phyloP scores from a whole-genome alignment of 1,284 basidiomycete species.

The Chalciporus sp. region DNA sequence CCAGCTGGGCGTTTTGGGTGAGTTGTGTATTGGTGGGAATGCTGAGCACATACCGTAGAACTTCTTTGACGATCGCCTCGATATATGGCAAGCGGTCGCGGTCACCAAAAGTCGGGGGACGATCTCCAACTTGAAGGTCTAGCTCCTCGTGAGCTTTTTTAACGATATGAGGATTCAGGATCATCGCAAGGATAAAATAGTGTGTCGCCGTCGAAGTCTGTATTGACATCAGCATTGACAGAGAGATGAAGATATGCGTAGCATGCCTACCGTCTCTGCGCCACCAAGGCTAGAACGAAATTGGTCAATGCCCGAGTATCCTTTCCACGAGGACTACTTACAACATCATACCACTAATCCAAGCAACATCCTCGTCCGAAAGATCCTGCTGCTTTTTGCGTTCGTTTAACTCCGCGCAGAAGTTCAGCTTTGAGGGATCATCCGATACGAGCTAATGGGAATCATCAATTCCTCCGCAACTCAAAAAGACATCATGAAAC shows the following conservation, averaged over 20 bases:
- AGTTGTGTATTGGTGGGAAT: background rate
- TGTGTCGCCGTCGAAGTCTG: conserved; percentile 9
- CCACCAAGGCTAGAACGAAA: conserved; percentile 1
- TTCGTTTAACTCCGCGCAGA: conserved; percentile 11
- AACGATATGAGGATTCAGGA: conserved; percentile 5
- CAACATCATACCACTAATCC: conserved; percentile 13
- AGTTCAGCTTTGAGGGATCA: conserved; percentile 10
- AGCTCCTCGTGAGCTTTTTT: conserved; percentile 12
- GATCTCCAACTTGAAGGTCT: conserved; percentile 16
- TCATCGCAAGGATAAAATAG: conserved; percentile 11
- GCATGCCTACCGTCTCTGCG: conserved; percentile 5
- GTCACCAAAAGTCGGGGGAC: conserved; percentile 33
- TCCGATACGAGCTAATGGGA: conserved; percentile 2
- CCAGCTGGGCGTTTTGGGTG: conserved; percentile 5
- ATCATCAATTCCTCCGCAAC: background rate
- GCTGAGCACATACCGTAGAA: conserved; percentile 9
- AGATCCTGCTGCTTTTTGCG: conserved; percentile 1
- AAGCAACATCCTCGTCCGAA: conserved; percentile 14
- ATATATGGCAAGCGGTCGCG: conserved; percentile 34
- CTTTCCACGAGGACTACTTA: background rate
- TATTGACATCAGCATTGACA: background rate
- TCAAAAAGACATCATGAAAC: background rate
- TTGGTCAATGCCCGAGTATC: background rate
- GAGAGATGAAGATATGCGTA: no score
- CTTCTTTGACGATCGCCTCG: conserved; percentile 34